These are phyloP conservation scores for Herpetomonas samuelpessoai DNA, from an alignment of 208 protist species.

Conservation along the genomic window DNA sequence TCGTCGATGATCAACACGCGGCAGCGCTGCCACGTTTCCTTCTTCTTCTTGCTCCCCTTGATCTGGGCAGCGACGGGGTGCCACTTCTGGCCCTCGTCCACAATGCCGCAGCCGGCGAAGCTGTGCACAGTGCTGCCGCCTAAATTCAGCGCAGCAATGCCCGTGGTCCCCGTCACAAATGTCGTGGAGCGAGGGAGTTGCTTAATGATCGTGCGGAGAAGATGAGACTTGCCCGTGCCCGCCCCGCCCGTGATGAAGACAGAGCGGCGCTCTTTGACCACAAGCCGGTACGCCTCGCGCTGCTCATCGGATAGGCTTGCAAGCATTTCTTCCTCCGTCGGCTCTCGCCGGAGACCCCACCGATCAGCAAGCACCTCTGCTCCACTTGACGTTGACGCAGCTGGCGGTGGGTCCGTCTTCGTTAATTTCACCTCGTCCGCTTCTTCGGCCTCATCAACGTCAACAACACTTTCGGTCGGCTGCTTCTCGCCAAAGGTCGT, in stretches of 20 bases:
- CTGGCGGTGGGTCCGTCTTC: no score
- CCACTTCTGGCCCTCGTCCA: constrained; percentile 18
- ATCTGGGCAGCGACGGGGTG: constrained; percentile 34
- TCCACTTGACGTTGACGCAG: no score
- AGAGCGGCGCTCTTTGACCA: constrained; percentile 43
- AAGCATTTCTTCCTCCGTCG: not conserved
- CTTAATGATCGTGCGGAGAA: constrained; percentile 72
- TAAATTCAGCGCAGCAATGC: constrained; percentile 85
- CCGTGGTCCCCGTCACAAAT: constrained; percentile 85
- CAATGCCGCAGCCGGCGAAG: constrained; percentile 74
- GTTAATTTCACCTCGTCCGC: no score
- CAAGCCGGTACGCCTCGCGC: constrained; percentile 35
- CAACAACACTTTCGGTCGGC: no score
- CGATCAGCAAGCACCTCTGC: no score
- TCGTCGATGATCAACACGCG: constrained; percentile 88
- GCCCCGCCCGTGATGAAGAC: constrained; percentile 87
- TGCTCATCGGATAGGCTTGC: constrained; percentile 63
- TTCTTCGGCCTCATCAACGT: no score
- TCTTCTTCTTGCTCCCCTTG: constrained; percentile 14
- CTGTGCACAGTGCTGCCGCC: constrained; percentile 86
- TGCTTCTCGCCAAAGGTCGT: no score
- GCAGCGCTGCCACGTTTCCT: constrained; percentile 54
- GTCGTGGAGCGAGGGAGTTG: constrained; percentile 39
- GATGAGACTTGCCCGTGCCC: constrained; percentile 87
- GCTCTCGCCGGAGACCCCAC: no score